A percentile compares a stretch with the other conserved stretches of the same genome.
These are phyloP conservation scores for Rhododendron mucronatum DNA, from an alignment of 148 eudicot genomes.

Conservation along the genomic window DNA sequence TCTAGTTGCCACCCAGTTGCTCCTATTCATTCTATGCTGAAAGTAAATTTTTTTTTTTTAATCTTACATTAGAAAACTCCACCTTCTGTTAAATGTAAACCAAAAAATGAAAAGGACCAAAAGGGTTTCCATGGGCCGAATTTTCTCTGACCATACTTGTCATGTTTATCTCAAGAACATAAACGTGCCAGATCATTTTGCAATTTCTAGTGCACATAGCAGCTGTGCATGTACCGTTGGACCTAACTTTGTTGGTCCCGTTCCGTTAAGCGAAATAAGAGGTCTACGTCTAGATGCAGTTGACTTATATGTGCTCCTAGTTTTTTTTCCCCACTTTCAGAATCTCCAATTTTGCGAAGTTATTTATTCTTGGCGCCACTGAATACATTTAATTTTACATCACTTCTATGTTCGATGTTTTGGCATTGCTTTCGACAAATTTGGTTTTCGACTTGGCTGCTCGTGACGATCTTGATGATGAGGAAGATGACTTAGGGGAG, in stretches of 20 bases:
- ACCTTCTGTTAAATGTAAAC: not conserved
- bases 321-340: not conserved
- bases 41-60: no score
- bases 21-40: not conserved
- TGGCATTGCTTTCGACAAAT: conserved; percentile 13
- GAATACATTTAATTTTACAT: not conserved
- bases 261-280: no score
- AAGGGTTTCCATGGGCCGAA: not conserved
- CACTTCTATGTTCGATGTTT: conserved; percentile 16
- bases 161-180: not conserved
- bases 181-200: no score
- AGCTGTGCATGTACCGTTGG: no score
- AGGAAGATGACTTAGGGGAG: conserved; percentile 39
- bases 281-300: not conserved
- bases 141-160: not conserved
- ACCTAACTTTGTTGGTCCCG: no score
- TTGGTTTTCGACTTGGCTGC: conserved; percentile 41
- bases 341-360: not conserved
- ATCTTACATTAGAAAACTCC: not conserved
- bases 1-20: no score
- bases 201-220: not conserved
- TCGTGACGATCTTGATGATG: conserved; percentile 49
- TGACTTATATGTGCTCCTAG: not conserved
- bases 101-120: not conserved
- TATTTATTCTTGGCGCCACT: not conserved